Percentiles rank a stretch among this genome's conserved stretches.
Conservation (phyloP, 352 stramenopile species). For the Phytophthora nicotianae region DNA sequence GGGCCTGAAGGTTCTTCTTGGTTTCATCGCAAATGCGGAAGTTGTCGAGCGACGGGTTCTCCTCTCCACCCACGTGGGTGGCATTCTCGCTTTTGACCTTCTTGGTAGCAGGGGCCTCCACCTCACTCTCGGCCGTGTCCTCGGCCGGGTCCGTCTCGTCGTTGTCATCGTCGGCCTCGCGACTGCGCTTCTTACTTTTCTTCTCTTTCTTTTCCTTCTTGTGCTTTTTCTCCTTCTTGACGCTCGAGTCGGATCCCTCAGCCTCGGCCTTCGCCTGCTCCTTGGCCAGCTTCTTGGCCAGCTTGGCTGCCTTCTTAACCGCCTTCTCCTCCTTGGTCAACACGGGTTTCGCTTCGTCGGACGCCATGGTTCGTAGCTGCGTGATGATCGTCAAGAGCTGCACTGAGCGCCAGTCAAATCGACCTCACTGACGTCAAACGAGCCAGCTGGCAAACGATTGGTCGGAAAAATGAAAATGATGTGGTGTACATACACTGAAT, state of each 20-base stretch:
- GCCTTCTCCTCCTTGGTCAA: constrained; percentile 69
- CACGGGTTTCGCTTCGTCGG: constrained; percentile 42
- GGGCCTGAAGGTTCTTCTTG: constrained; percentile 63
- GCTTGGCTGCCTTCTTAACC: constrained; percentile 62
- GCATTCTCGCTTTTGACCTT: constrained; percentile 43
- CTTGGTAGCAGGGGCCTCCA: constrained; percentile 43
- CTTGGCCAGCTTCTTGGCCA: constrained; percentile 38
- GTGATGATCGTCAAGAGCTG: constrained; percentile 6
- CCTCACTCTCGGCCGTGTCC: constrained; percentile 63
- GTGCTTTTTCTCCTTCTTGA: constrained; percentile 56
- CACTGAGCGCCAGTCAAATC: constrained; percentile 21
- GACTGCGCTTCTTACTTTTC: constrained; percentile 75
- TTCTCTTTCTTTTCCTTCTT: constrained; percentile 82
- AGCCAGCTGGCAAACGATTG: constrained; percentile 27
- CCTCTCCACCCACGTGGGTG: constrained; percentile 48
- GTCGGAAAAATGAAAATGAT: constrained; percentile 7
- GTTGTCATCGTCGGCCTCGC: constrained; percentile 39
- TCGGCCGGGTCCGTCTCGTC: constrained; percentile 42
- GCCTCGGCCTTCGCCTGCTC: constrained; percentile 16
- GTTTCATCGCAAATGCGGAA: constrained; percentile 77
- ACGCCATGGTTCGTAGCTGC: constrained; percentile 32
- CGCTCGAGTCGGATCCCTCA: constrained; percentile 24
- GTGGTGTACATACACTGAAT: constrained; percentile 18
- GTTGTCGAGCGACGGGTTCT: constrained; percentile 73
- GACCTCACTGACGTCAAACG: constrained; percentile 12